Conservation (phyloP, 2,329 filamentous ascomycete species). For the Ambrosiella xylebori region DNA sequence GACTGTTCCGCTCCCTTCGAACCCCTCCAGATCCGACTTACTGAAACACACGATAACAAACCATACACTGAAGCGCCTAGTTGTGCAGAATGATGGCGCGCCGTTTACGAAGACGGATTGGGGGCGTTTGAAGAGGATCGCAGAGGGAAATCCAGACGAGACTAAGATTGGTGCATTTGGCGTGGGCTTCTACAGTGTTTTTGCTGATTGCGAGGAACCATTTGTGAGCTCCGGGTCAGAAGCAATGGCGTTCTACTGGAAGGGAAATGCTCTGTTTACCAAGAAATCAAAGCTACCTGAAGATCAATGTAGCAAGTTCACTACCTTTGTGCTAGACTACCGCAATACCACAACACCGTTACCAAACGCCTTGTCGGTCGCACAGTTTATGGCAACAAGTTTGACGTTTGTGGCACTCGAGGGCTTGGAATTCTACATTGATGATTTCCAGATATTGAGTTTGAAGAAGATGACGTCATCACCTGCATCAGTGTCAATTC, state of each 20-base stretch:
- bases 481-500: constrained; percentile 52
- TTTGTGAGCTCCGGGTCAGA: constrained; percentile 86
- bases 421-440: constrained; percentile 75
- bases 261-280: constrained; percentile 92
- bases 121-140: constrained; percentile 84
- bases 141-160: constrained; percentile 97
- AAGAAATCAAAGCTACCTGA: constrained; percentile 60
- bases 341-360: constrained; percentile 74
- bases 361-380: constrained; percentile 69
- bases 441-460: constrained; percentile 65
- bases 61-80: constrained; percentile 70
- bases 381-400: constrained; percentile 86
- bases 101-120: constrained; percentile 83
- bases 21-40: constrained; percentile 49
- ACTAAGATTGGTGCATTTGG: constrained; percentile 98
- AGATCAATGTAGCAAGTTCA: constrained; percentile 50
- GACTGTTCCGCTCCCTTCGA: constrained; percentile 50
- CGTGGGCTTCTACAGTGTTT: constrained; percentile 96
- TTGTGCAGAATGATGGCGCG: constrained; percentile 84
- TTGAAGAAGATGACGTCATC: constrained; percentile 77
- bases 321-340: constrained; percentile 90
- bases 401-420: constrained; percentile 87
- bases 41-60: constrained; percentile 72
- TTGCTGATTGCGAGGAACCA: constrained; percentile 93
- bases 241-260: constrained; percentile 99